Base-by-base conservation (phyloP, 345 rosid genomes). In the Salix suchowensis region DNA sequence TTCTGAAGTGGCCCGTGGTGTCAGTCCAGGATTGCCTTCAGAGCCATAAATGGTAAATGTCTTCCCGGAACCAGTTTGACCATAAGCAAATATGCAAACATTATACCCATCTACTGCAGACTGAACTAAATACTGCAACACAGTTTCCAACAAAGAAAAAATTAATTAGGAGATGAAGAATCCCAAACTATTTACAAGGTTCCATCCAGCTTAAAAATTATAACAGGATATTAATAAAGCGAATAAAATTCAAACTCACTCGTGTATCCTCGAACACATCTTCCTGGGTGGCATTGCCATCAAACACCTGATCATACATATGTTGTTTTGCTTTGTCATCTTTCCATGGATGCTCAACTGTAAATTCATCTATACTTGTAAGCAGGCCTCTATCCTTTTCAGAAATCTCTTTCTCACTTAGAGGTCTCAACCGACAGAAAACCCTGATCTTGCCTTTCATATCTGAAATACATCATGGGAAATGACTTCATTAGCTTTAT, bases 31-130 rank as follows among this genome's bases (percentile, higher is more conserved):
- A 83, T 85, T 89, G 76, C 71, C 77, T 58, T 85, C 91, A 77
- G 92, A 83, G 65, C 99, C 98, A 83, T 92, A 96, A 79, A 96
- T 91, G 0, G 99, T 96, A 83, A 89, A 96, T 84, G 99, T 96
- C 85, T 96, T 96, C 55, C 98, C 99, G 34, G 99, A 96, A 65
- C 98, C 98, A 74, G 98, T 96, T 90, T 96, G 99, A 66, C 99
- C 99, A 80, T 96, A 93, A 44, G 98, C 99, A 85, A 96, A 96
- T 77, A 96, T 92, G 84, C 98, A 96, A 4, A 96, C 97, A 24
- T 96, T 96, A 74, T 89, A 96, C 14, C 99, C 99, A 86, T 96
- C 99, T 11, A 93, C 88, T 71, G 98, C 97, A 48, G 99, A 93
- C 74, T 96, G 99, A 68, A 95, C 97, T 85, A 95, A 84, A 83